Conservation (phyloP, 2,329 filamentous ascomycete genomes). For the Torrubiella hemipterigena region DNA sequence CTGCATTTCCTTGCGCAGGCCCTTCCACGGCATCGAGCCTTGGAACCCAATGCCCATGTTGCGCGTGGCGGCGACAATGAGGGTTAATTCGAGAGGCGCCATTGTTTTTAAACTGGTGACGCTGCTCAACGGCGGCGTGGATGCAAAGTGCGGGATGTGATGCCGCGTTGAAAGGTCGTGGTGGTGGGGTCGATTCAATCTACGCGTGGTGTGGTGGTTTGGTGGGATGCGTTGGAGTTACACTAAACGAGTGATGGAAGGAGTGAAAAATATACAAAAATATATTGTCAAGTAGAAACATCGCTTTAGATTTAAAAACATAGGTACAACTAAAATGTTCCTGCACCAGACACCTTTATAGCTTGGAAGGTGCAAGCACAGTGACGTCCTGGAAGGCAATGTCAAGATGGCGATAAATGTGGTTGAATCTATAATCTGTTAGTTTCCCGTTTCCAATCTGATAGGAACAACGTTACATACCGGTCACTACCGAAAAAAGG, state of each 20-base stretch:
- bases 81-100: slow-evolving; percentile 54
- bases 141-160: too few relatives aligned
- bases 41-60: slow-evolving; percentile 76
- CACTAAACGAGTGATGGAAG: too few relatives aligned
- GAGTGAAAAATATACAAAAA: too few relatives aligned
- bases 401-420: slow-evolving; percentile 38
- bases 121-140: too few relatives aligned
- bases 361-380: slow-evolving; percentile 18
- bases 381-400: neutral
- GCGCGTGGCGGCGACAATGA: slow-evolving; percentile 88
- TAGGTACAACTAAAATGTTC: too few relatives aligned
- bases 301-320: too few relatives aligned
- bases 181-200: too few relatives aligned
- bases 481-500: slow-evolving; percentile 70
- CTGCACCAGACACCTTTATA: too few relatives aligned
- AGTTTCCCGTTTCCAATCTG: neutral
- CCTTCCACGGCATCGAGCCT: slow-evolving; percentile 78
- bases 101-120: slow-evolving; percentile 10
- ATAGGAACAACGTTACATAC: slow-evolving; percentile 23
- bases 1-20: slow-evolving; percentile 80
- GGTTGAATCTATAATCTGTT: slow-evolving; percentile 41
- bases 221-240: too few relatives aligned
- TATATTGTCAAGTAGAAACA: too few relatives aligned
- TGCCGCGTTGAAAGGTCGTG: too few relatives aligned
- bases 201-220: too few relatives aligned